phyloP scores from a whole-genome alignment of 768 basidiomycete genomes.

The Chalciporus piperatus region DNA sequence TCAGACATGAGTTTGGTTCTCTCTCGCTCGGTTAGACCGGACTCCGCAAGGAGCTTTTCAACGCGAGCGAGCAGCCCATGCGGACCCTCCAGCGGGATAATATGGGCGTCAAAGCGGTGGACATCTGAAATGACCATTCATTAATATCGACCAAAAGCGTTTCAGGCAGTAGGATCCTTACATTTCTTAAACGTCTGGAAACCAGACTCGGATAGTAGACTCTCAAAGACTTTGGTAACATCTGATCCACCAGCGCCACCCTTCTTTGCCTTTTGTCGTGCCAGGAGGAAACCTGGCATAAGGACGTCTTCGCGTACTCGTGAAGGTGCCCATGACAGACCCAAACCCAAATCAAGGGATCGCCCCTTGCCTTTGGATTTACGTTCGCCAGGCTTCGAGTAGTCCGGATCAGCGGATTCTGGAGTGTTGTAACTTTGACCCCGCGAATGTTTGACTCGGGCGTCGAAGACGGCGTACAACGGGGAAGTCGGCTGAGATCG shows the following conservation, averaged over 20 bases:
- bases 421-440: slow-evolving; percentile 25
- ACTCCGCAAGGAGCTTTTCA: slow-evolving; percentile 52
- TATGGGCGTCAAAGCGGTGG: slow-evolving; percentile 68
- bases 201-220: slow-evolving; percentile 33
- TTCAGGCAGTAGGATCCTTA: slow-evolving; percentile 37
- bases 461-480: slow-evolving; percentile 32
- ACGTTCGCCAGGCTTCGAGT: slow-evolving; percentile 14
- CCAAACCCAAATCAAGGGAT: slow-evolving; percentile 68
- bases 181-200: slow-evolving; percentile 58
- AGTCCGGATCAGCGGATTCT: slow-evolving; percentile 17
- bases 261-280: slow-evolving; percentile 28
- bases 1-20: slow-evolving; percentile 51
- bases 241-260: slow-evolving; percentile 23
- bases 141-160: slow-evolving; percentile 8
- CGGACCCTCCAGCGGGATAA: slow-evolving; percentile 74
- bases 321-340: slow-evolving; percentile 70
- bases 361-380: slow-evolving; percentile 53
- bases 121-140: slow-evolving; percentile 48
- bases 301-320: slow-evolving; percentile 67
- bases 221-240: slow-evolving; percentile 38
- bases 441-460: slow-evolving; percentile 26
- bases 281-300: slow-evolving; percentile 38
- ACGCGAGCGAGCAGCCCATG: slow-evolving; percentile 66
- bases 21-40: slow-evolving; percentile 49
- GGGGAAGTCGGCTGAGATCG: slow-evolving; percentile 15